Percentiles rank a stretch among this genome's conserved stretches.
These are phyloP conservation scores for Rubia balearica DNA, from an alignment of 305 asterid species.

Conservation along the genomic window DNA sequence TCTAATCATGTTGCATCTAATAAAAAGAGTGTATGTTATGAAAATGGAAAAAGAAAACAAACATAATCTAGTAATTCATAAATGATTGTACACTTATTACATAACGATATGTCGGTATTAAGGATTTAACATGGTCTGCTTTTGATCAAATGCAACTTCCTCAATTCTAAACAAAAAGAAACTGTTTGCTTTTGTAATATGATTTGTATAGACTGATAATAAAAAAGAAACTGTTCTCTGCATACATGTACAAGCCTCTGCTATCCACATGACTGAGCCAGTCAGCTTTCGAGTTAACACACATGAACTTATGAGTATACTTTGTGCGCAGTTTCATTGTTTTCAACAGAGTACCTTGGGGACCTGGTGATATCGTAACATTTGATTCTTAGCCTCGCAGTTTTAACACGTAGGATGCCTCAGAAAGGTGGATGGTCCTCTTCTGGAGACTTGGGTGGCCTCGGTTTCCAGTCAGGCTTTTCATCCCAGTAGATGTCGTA, in stretches of 20 bases:
- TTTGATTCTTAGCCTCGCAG: background rate
- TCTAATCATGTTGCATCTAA: no score
- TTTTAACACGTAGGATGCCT: conserved; percentile 14
- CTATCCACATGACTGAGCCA: background rate
- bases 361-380: background rate
- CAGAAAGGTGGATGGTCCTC: conserved; percentile 88
- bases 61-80: background rate
- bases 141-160: no score
- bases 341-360: background rate
- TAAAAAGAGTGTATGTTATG: background rate
- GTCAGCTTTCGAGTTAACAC: background rate
- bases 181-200: background rate
- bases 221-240: background rate
- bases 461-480: conserved; percentile 79
- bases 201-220: background rate
- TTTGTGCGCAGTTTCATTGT: background rate
- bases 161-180: no score
- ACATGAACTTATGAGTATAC: background rate
- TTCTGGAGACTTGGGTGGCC: conserved; percentile 62
- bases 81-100: background rate
- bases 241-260: background rate
- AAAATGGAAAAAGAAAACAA: background rate
- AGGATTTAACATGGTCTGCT: no score
- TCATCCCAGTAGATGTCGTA: conserved; percentile 96
- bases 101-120: background rate